Evolutionary conservation across 2,329 filamentous ascomycete genomes (phyloP), one percentile per base, ranked within the genome.

Genomic region (Botrytis tulipae): DNA sequence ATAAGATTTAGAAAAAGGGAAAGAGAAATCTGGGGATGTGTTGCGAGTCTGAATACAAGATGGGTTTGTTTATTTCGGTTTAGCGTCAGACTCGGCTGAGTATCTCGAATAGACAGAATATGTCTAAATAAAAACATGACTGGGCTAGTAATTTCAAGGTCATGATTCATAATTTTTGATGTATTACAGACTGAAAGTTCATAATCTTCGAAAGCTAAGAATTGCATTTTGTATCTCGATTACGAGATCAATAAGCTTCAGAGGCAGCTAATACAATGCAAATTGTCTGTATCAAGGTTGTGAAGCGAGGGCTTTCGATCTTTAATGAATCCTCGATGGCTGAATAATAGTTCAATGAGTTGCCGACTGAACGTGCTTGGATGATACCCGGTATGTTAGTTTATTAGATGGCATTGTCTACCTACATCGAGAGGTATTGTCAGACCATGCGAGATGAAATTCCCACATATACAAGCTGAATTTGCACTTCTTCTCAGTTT

Each of bases 111-210:
- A 18, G 14, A 29, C 3, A 29, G 5, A 29, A 16, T n/a, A 8
- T 22, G 0, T 29, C 9, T 1, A 16, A 54, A 54, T 35, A 4
- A 8, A 29, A 29, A 4, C 0, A 8, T 7, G 7, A 29, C 0
- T 4, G 6, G 1, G 2, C 12, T 16, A n/a, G n/a, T 2, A 16
- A 8, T 16, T 29, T 16, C 3, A 5, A 54, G 25, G 5, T 29
- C 1, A 51, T 14, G 0, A 0, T 4, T 16, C 12, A 29, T n/a
- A 0, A 12, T 54, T 8, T 8, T 16, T 14, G 14, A 10, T 8
- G 10, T 29, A 54, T 16, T 6, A 16, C 2, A 51, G 9, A 9
- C 9, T 51, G 8, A 22, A 25, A n/a, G 3, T n/a, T 51, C 9
- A 51, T 6, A 51, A n/a, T 51, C 25, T 51, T 54, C n/a, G 14